phyloP scores from a whole-genome alignment of 2,329 filamentous ascomycete genomes.

The Claviceps sp. region DNA sequence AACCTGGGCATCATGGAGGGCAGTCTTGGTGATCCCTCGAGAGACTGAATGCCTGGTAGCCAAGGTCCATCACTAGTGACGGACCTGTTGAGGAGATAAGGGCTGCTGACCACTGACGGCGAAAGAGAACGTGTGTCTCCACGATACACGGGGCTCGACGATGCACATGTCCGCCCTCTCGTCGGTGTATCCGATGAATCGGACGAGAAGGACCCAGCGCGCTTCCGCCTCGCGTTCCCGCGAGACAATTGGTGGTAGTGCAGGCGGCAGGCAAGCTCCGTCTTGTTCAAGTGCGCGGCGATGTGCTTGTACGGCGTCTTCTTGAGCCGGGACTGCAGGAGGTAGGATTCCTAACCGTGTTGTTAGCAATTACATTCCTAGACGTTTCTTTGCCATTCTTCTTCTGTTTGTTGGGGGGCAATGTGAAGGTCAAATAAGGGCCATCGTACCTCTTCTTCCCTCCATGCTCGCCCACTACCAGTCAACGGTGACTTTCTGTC shows the following conservation, averaged over 20 bases:
- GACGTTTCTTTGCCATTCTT: too few relatives aligned
- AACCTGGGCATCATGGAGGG: conserved; percentile 57
- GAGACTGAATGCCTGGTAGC: conserved; percentile 38
- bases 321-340: conserved; percentile 69
- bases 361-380: background rate
- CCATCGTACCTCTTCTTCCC: conserved; percentile 62
- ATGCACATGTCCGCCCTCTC: conserved; percentile 27
- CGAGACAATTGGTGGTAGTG: conserved; percentile 81
- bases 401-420: background rate
- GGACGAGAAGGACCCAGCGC: conserved; percentile 57
- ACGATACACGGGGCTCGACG: conserved; percentile 38
- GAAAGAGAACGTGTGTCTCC: conserved; percentile 34
- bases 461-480: conserved; percentile 70
- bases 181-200: conserved; percentile 43
- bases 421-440: background rate
- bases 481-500: conserved; percentile 56
- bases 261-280: conserved; percentile 72
- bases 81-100: conserved; percentile 29
- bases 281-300: conserved; percentile 73
- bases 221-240: conserved; percentile 67
- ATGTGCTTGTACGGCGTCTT: conserved; percentile 92
- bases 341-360: conserved; percentile 57
- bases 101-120: conserved; percentile 30
- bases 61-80: conserved; percentile 35
- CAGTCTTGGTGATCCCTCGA: conserved; percentile 32